Evolutionary conservation across 352 stramenopile species (phyloP).

Genomic region (Phytophthora ohioensis): DNA sequence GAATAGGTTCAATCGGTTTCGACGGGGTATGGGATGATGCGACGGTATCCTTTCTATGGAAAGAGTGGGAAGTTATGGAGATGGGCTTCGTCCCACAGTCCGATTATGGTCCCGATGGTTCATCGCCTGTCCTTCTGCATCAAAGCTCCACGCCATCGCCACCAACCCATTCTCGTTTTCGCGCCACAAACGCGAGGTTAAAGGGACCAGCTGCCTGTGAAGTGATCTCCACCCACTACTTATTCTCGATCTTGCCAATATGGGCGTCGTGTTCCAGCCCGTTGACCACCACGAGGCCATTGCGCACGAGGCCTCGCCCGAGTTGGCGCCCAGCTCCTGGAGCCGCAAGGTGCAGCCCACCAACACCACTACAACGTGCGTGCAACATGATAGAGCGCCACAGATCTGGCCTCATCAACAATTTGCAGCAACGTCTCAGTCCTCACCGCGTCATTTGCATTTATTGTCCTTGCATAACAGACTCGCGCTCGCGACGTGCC

Average conservation of each 20-base stretch:
- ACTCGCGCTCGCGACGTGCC: conserved; percentile 22
- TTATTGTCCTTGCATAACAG: conserved; percentile 16
- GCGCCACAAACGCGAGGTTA: conserved; percentile 22
- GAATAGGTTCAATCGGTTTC: conserved; percentile 9
- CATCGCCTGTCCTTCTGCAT: conserved; percentile 4
- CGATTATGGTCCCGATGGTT: conserved; percentile 1
- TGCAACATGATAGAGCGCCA: conserved; percentile 5
- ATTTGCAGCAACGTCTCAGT: conserved; percentile 6
- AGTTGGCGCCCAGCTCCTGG: conserved; percentile 37
- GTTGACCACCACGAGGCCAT: conserved; percentile 32
- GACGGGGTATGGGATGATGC: conserved; percentile 2
- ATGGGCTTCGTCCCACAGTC: conserved; percentile 20
- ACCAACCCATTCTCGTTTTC: conserved; percentile 32
- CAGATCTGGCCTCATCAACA: conserved; percentile 22
- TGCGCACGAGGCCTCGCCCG: conserved; percentile 13
- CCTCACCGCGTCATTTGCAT: conserved; percentile 20
- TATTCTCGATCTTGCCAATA: conserved; percentile 19
- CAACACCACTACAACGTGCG: conserved; percentile 28
- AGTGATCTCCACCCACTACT: conserved; percentile 14
- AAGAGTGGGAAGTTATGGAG: conserved; percentile 17
- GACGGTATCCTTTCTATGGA: conserved; percentile 34
- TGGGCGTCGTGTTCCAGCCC: conserved; percentile 37
- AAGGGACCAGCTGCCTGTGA: conserved; percentile 13
- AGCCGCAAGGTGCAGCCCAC: conserved; percentile 27
- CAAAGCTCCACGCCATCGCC: conserved; percentile 16